Base-by-base conservation (phyloP, 768 basidiomycete species). In the Galerina marginata region DNA sequence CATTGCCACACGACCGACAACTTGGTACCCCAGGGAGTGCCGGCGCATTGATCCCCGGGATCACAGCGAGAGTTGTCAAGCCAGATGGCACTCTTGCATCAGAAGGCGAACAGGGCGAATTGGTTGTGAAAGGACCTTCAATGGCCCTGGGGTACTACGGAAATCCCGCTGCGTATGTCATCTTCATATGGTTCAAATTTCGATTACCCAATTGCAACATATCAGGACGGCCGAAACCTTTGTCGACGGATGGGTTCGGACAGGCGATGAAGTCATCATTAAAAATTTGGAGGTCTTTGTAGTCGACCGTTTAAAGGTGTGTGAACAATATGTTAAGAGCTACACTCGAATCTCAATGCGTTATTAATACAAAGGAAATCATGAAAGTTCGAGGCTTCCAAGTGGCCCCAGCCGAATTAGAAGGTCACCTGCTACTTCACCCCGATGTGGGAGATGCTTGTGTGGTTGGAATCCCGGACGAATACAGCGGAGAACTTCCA, bases 401-500 rank as follows among this genome's bases (percentile, higher is more conserved):
- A 69, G 87, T 90, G 4, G 86, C 86, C 3, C 87, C 88, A 1
- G 87, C 88, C 3, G 88, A 89, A 63, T 72, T 89, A 1, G 87
- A 89, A 71, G 88, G 86, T 0, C 87, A 87, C 69, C 75, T 89
- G 49, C 77, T 90, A 38, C 68, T 78, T 38, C 87, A 89, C 65
- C 77, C 81, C 9, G 84, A 86, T 59, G 87, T 92, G 10, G 74
- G 72, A 4, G 88, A 88, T 66, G 78, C 78, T 1, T 88, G 88
- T 64, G 86, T 90, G 7, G 87, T 92, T 6, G 83, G 88, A 4
- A 69, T 91, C 16, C 80, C 81, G 1, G 89, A 93, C 65, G 90
- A 92, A 23, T 91, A 88, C 69, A 89, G 82, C 58, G 90, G 91
- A 15, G 91, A 93, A 69, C 65, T 90, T 10, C 91, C 92, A 0